Percentiles rank a stretch among this genome's conserved stretches.
Conservation (phyloP, 148 eudicot species). For the Persicaria tinctoria region DNA sequence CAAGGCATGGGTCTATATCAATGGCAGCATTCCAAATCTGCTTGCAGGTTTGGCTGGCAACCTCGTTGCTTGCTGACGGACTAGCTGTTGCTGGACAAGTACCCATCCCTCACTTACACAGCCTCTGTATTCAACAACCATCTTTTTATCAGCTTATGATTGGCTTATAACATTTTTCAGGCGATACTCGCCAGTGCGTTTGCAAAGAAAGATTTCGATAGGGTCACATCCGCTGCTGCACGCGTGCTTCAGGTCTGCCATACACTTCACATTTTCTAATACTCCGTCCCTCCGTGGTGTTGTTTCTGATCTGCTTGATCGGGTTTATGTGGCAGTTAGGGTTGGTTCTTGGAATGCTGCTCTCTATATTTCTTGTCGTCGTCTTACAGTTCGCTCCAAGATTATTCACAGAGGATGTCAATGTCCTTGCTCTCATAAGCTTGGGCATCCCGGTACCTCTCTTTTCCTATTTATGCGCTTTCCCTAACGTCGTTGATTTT, state of each 20-base stretch:
- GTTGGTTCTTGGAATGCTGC: conserved; percentile 43
- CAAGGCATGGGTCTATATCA: conserved; percentile 51
- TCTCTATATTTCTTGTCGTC: conserved; percentile 47
- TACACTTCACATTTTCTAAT: too few species aligned
- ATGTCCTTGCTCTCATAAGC: conserved; percentile 49
- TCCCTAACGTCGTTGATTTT: neutral
- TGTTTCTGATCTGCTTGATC: too few species aligned
- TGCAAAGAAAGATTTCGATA: conserved; percentile 49
- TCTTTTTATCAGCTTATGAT: neutral
- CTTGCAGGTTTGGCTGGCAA: conserved; percentile 73
- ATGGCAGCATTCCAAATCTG: conserved; percentile 88
- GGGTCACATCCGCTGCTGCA: conserved; percentile 37
- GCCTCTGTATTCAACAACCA: too few species aligned
- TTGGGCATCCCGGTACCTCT: conserved; percentile 62
- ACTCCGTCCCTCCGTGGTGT: too few species aligned
- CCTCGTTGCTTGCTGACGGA: conserved; percentile 77
- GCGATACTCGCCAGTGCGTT: conserved; percentile 62
- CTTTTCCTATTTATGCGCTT: too few species aligned
- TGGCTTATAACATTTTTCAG: conserved; percentile 15
- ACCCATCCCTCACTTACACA: neutral
- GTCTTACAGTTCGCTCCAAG: conserved; percentile 52
- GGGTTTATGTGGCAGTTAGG: conserved; percentile 32
- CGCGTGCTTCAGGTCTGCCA: conserved; percentile 40
- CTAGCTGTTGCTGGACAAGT: conserved; percentile 85
- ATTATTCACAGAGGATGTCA: conserved; percentile 48